Evolutionary conservation across 2,329 filamentous ascomycete genomes (phyloP), one percentile per base, ranked within the genome.

Genomic region (Dichotomopilus funicola): DNA sequence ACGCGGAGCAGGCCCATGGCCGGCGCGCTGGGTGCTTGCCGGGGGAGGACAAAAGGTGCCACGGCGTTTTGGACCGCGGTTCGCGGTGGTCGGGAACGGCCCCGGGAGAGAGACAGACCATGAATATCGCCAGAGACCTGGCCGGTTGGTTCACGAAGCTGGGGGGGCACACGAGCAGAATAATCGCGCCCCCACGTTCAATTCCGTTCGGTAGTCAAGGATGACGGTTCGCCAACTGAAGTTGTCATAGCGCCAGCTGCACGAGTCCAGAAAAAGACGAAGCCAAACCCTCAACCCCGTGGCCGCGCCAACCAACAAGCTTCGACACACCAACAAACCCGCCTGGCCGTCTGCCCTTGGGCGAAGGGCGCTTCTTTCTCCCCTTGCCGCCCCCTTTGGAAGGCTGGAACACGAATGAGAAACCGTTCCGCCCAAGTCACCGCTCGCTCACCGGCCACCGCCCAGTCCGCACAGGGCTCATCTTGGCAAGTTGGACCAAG

Each of bases 161-260:
- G 38, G 41, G 6, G 37, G 27, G 19, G 49, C 54, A 52, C 49
- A 45, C 44, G 51, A 54, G 34, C 47, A 43, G 19, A 37, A 48
- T 51, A 51, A 41, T 50, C 46, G 45, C 47, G 51, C 51, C 51
- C 55, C 55, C 55, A 57, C 55, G 55, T 34, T 35, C 10, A 41
- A 45, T 36, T 43, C 49, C 49, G 49, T 54, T 27, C 12, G 19
- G 12, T 31, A 35, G 33, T 50, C 48, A 44, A 52, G 38, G 37
- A 35, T 47, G 12, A 13, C 46, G 46, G 54, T 49, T 60, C 58
- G 58, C 54, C 56, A 60, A 36, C 49, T 27, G 19, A 27, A 27
- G 19, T 27, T 27, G 38, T 42, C 33, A 40, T 43, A 49, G 41
- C 42, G 34, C 49, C 19, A 58, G 38, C 54, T 62, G 61, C 60